Base-by-base conservation (phyloP, 2,329 filamentous ascomycete species). In the Podosphaera fusca region DNA sequence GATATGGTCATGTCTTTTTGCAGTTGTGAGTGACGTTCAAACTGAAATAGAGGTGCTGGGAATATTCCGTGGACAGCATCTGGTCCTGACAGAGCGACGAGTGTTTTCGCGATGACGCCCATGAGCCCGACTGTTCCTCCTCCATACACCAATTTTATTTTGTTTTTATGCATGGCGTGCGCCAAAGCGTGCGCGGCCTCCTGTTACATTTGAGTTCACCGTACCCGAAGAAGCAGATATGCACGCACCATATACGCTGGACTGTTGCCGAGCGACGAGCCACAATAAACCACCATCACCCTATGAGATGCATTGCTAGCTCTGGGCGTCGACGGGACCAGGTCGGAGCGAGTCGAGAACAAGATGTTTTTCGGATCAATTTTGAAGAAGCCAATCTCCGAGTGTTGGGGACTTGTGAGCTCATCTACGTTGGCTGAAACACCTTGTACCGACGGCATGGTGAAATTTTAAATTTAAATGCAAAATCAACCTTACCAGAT, bases 111-210 rank as follows among this genome's bases (percentile, higher is more conserved):
- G 9, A 96, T 71, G 68, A 95, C 88, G 67, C 92, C 92, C 92
- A 98, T 98, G 51, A 98, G 77, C 8, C 92, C 92, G 42, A 87
- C 81, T 2, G 90, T 96, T 66, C 92, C 92, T 63, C 92, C 92
- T 63, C 92, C 92, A 70, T 96, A 98, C 61, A 96, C 88, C 5
- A 98, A 80, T 8, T 79, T 77, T 65, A 94, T 87, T 68, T 86
- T 81, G 66, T 85, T 77, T 55, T 77, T 75, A 67, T 88, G 84
- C 72, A 96, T 84, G 61, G 76, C 74, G 38, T 73, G 73, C 57
- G 84, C 90, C 12, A 96, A 80, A 35, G 79, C 71, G 45, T 83
- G 82, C 2, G 92, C 92, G 6, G 87, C 82, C 68, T 82, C 62
- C 60, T 62, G 57, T 58, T 50, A 47, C 36, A 35, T 49, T 1